Base-by-base conservation (phyloP, 768 basidiomycete genomes). In the Tricholoma matsutake region DNA sequence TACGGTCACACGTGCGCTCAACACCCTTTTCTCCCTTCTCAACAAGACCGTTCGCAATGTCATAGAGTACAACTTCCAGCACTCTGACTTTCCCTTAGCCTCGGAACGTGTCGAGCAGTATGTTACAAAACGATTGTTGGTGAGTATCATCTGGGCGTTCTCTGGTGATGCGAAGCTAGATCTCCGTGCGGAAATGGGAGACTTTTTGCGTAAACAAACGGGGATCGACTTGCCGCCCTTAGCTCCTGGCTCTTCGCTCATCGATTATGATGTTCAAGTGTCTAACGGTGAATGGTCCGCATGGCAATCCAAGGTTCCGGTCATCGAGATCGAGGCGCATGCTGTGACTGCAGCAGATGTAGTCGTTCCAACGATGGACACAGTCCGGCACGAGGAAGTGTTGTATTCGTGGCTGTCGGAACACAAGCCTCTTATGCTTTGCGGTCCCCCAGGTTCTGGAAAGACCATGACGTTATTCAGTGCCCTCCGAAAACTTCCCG, bases 381-480 rank as follows among this genome's bases (percentile, higher is more conserved):
- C 97, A 3, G 91, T 98, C 25, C 92, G 97, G 47, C 97, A 99
- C 72, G 97, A 99, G 73, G 96, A 98, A 71, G 94, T 99, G 22
- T 79, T 99, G 6, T 98, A 99, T 73, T 98, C 96, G 0, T 98
- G 97, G 97, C 80, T 99, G 6, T 94, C 95, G 2, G 97, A 98
- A 72, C 97, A 98, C 76, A 98, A 98, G 69, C 97, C 97, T 18
- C 83, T 99, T 58, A 92, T 99, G 86, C 84, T 99, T 25, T 99
- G 96, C 71, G 97, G 97, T 51, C 97, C 97, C 68, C 97, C 97
- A n/a, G 97, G 97, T 70, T 98, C 97, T 20, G 97, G 97, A 22
- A 99, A 99, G 79, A 99, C 97, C 6, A 99, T 99, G 97, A 98
- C 97, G 0, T 80, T 99, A 18, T 98, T 99, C 78, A 97, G 94